A percentile compares a stretch with the other conserved stretches of the same genome.
These are phyloP conservation scores for Candida sojae DNA, from an alignment of 1,139 yeast genomes.

Conservation along the genomic window DNA sequence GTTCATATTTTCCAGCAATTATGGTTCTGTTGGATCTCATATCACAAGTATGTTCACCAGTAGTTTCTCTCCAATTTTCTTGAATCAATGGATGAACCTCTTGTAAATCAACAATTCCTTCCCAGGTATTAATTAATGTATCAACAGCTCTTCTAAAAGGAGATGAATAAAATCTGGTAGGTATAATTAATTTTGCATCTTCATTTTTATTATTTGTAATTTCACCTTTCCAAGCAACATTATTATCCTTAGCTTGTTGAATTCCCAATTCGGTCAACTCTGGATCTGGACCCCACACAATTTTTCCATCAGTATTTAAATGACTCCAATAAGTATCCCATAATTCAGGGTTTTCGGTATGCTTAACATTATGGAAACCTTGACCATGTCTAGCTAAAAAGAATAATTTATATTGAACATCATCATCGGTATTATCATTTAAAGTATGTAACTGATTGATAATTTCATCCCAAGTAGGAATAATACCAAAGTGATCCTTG, in stretches of 20 bases:
- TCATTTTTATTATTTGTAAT: conserved; percentile 14
- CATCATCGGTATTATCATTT: conserved; percentile 23
- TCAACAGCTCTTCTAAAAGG: conserved; percentile 43
- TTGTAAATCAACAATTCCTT: conserved; percentile 28
- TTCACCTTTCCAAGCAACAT: conserved; percentile 25
- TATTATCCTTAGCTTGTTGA: conserved; percentile 38
- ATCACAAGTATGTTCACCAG: conserved; percentile 48
- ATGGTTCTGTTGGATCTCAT: conserved; percentile 36
- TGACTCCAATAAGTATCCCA: conserved; percentile 50
- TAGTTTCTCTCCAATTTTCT: conserved; percentile 46
- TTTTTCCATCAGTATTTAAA: conserved; percentile 43
- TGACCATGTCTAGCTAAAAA: conserved; percentile 50
- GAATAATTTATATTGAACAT: conserved; percentile 34
- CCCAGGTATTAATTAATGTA: conserved; percentile 36
- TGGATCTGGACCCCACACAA: conserved; percentile 52
- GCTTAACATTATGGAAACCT: conserved; percentile 49
- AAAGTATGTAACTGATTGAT: conserved; percentile 25
- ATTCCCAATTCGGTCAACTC: conserved; percentile 42
- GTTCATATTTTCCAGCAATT: conserved; percentile 32
- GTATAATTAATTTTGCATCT: conserved; percentile 23
- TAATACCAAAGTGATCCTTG: conserved; percentile 40
- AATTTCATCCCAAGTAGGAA: conserved; percentile 34
- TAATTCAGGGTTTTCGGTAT: conserved; percentile 41
- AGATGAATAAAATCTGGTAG: conserved; percentile 34
- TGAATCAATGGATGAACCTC: conserved; percentile 32